phyloP scores from a whole-genome alignment of 2,329 filamentous ascomycete species.

The Laburnicola sp. region DNA sequence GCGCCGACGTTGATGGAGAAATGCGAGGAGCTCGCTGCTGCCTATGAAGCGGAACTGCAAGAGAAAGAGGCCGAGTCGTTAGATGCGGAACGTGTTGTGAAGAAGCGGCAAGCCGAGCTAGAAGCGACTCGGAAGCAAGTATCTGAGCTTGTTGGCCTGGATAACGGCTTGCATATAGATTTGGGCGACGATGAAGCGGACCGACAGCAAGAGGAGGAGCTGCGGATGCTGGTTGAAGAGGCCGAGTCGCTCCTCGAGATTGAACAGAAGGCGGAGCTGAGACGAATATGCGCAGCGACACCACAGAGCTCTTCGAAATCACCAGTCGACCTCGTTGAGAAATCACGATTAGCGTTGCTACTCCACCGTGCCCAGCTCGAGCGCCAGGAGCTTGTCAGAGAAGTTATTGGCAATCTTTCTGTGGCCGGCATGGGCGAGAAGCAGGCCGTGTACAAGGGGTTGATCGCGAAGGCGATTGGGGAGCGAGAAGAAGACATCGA shows the following conservation, averaged over 20 bases:
- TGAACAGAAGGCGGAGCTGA: slow-evolving; percentile 48
- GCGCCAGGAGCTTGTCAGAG: slow-evolving; percentile 64
- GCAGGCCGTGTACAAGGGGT: slow-evolving; percentile 71
- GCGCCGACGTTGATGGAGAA: slow-evolving; percentile 57
- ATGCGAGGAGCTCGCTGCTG: slow-evolving; percentile 47
- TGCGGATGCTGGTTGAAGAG: slow-evolving; percentile 44
- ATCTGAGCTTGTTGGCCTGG: slow-evolving; percentile 52
- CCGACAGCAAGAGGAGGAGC: slow-evolving; percentile 39
- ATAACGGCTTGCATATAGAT: slow-evolving; percentile 33
- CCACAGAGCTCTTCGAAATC: slow-evolving; percentile 30
- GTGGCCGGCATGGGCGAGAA: slow-evolving; percentile 72
- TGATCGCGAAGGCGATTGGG: slow-evolving; percentile 70
- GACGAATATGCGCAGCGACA: slow-evolving; percentile 32
- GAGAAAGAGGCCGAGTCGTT: slow-evolving; percentile 65
- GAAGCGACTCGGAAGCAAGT: slow-evolving; percentile 63
- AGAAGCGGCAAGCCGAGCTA: slow-evolving; percentile 69
- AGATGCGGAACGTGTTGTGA: slow-evolving; percentile 53
- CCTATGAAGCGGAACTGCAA: slow-evolving; percentile 73
- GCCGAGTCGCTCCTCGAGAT: slow-evolving; percentile 50
- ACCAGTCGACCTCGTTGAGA: slow-evolving; percentile 53
- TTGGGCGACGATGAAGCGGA: slow-evolving; percentile 44
- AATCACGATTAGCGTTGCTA: slow-evolving; percentile 61
- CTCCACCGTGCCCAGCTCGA: slow-evolving; percentile 61
- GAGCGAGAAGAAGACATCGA: slow-evolving; percentile 71
- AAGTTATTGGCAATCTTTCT: slow-evolving; percentile 70